Conservation (phyloP, 2,329 filamentous ascomycete species). For the Colletotrichum sp. region DNA sequence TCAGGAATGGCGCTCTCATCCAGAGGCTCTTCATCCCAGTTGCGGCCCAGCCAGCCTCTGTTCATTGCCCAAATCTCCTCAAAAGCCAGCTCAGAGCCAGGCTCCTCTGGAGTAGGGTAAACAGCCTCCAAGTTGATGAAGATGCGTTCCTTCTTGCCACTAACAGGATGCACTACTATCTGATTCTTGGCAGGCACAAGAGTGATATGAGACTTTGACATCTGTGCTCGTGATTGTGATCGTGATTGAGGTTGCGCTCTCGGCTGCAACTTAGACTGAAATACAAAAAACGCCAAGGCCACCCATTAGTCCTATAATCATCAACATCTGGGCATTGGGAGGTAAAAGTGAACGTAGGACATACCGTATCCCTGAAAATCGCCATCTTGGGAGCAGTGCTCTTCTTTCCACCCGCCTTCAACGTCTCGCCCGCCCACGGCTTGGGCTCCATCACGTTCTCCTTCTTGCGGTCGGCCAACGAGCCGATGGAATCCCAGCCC, state of each 20-base stretch:
- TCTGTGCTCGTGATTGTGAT: slow-evolving; percentile 53
- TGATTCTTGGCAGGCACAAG: slow-evolving; percentile 76
- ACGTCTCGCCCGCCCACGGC: slow-evolving; percentile 90
- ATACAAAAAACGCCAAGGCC: slow-evolving; percentile 56
- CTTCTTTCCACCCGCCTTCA: slow-evolving; percentile 87
- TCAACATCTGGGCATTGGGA: slow-evolving; percentile 73
- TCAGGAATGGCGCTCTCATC: slow-evolving; percentile 13
- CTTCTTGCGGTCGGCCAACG: slow-evolving; percentile 87
- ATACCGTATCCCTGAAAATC: slow-evolving; percentile 96
- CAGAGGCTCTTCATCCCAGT: slow-evolving; percentile 48
- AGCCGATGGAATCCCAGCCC: slow-evolving; percentile 93
- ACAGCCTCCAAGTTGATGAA: slow-evolving; percentile 86
- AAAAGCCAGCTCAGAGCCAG: slow-evolving; percentile 81
- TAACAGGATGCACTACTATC: slow-evolving; percentile 81
- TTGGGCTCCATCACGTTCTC: slow-evolving; percentile 87
- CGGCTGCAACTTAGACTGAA: slow-evolving; percentile 46
- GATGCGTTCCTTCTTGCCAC: slow-evolving; percentile 82
- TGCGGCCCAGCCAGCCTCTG: slow-evolving; percentile 70
- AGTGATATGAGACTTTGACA: slow-evolving; percentile 67
- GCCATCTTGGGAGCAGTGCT: slow-evolving; percentile 79
- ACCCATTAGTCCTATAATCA: slow-evolving; percentile 93
- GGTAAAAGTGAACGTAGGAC: slow-evolving; percentile 43
- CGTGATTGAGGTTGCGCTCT: slow-evolving; percentile 31
- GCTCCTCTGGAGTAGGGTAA: slow-evolving; percentile 78
- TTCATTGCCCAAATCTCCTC: slow-evolving; percentile 86